Base-by-base conservation (phyloP, 2,329 filamentous ascomycete genomes). In the Trichothecium sympodiale region DNA sequence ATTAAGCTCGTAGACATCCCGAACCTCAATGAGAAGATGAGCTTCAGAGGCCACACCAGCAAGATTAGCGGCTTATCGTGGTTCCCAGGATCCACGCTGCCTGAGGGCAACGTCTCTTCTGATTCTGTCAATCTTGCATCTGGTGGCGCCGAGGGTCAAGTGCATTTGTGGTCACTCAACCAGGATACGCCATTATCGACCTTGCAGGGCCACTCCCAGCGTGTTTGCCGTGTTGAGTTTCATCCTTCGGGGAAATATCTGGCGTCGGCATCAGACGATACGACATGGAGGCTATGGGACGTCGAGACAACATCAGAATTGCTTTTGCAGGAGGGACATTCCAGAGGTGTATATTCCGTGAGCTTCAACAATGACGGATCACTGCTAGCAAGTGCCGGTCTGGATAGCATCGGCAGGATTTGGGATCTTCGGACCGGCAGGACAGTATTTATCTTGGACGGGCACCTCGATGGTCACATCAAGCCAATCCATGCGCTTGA, bases 211-310 rank as follows among this genome's bases (percentile, higher is more conserved):
- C 91, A 98, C 52, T 79, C 74, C 4, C 83, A 83, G 36, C 80
- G 91, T 41, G 87, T 98, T 8, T 94, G 87, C 49, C 77, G 89
- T 38, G 81, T 94, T 10, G 91, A 94, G 40, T 94, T 96, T 51
- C 91, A 98, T 46, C 91, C 91, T 0, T 94, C 85, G 0, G 89
- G 89, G 4, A 73, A 73, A 42, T 96, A 89, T 51, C 67, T 96
- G 5, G 91, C 89, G 5, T 94, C 88, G 1, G 91, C 91, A 6
- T 94, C 87, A 0, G 91, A 91, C 50, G 91, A 98, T 54, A 94
- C 87, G 3, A 94, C 91, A 1, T 98, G 91, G 91, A 77, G 89
- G 31, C 66, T 98, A 25, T 98, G 91, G 89, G 89, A 96, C 54
- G 77, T 96, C 1, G 79, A 85, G 46, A 91, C 82, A 0, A 84